Conservation (phyloP, 2,329 filamentous ascomycete species). For the Aspergillus arachidicola region DNA sequence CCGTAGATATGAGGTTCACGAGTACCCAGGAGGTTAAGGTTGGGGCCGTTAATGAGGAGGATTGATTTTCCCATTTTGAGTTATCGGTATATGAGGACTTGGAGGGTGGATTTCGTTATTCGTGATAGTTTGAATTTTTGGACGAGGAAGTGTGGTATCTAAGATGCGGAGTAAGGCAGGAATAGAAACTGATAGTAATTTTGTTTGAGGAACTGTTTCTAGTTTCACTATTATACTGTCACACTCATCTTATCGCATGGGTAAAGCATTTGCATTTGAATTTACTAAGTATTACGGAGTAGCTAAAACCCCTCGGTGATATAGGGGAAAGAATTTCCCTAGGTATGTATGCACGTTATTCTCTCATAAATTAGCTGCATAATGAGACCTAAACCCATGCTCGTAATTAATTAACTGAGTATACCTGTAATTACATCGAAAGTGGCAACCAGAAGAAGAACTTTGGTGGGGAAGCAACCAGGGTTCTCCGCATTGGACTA, state of each 20-base stretch:
- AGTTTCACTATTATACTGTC: neutral
- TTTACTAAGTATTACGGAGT: neutral
- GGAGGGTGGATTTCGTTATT: neutral
- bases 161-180: neutral
- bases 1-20: conserved; percentile 76
- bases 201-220: neutral
- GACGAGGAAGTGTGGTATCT: neutral
- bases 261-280: neutral
- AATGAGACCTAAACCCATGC: neutral
- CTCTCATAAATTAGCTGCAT: neutral
- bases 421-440: neutral
- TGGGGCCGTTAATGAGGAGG: conserved; percentile 79
- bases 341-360: neutral
- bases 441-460: neutral
- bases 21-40: conserved; percentile 77
- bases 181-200: neutral
- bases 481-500: neutral
- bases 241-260: neutral
- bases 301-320: neutral
- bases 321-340: neutral
- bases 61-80: conserved; percentile 49
- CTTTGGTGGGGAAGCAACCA: neutral
- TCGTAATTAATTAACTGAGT: neutral
- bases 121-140: neutral
- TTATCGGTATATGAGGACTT: neutral